phyloP scores from a whole-genome alignment of 768 basidiomycete species.

The Sutorius australiensis region DNA sequence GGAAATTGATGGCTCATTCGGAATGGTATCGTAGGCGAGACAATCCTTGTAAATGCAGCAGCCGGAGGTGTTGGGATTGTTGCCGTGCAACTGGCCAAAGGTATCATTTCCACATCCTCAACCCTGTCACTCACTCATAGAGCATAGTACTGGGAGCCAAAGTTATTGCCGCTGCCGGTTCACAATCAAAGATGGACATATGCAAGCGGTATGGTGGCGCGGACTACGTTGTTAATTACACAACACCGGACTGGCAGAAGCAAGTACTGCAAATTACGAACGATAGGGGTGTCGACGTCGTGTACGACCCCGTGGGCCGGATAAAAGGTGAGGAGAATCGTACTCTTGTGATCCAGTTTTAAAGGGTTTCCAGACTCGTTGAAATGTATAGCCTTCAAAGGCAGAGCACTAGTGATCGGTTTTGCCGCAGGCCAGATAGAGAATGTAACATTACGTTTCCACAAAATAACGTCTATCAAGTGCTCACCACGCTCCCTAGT shows the following conservation, averaged over 20 bases:
- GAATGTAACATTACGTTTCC: slow-evolving; percentile 6
- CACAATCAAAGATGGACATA: slow-evolving; percentile 73
- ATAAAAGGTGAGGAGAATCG: slow-evolving; percentile 49
- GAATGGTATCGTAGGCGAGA: slow-evolving; percentile 57
- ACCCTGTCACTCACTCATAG: neutral
- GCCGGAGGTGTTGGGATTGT: slow-evolving; percentile 94
- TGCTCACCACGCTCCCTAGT: slow-evolving; percentile 37
- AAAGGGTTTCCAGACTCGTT: slow-evolving; percentile 54
- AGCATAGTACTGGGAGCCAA: slow-evolving; percentile 76
- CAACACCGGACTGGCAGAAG: slow-evolving; percentile 79
- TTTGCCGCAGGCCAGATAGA: slow-evolving; percentile 36
- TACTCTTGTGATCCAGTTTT: neutral
- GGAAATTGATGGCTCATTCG: slow-evolving; percentile 6
- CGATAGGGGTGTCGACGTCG: slow-evolving; percentile 81
- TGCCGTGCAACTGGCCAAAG: slow-evolving; percentile 91
- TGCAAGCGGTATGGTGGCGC: slow-evolving; percentile 75
- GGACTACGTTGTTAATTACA: slow-evolving; percentile 81
- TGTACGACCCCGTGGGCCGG: slow-evolving; percentile 84
- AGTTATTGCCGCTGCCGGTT: slow-evolving; percentile 92
- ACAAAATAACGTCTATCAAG: neutral
- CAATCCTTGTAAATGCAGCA: slow-evolving; percentile 91
- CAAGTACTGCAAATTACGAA: slow-evolving; percentile 79
- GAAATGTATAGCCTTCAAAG: slow-evolving; percentile 95
- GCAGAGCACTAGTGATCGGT: slow-evolving; percentile 88
- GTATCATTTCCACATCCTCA: slow-evolving; percentile 34